Conservation (phyloP, 73 alveolate species). For the Uronychia setigera region DNA sequence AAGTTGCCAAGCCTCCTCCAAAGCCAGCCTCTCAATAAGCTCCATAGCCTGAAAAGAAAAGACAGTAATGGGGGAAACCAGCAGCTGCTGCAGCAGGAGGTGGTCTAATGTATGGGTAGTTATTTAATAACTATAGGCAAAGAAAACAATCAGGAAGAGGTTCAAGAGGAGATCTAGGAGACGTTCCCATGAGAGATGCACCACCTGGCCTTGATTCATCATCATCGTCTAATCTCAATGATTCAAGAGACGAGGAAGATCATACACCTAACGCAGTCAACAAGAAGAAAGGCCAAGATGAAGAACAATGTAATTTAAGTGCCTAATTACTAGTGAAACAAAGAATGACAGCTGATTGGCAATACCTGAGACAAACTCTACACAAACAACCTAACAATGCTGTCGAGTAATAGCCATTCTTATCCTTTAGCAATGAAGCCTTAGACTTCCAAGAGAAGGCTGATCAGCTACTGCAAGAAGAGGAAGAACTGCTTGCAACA, state of each 20-base stretch:
- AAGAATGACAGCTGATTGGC: background rate
- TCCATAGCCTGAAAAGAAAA: background rate
- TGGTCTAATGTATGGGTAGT: background rate
- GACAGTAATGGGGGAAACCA: background rate
- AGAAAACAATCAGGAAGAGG: background rate
- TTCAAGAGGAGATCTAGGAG: background rate
- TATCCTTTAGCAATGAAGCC: background rate
- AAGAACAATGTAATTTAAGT: background rate
- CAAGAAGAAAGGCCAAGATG: background rate
- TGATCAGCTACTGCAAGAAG: conserved; percentile 58
- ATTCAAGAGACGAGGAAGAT: background rate
- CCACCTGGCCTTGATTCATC: background rate
- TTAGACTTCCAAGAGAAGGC: conserved; percentile 69
- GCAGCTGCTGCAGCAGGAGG: too few species aligned
- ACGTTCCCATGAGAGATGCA: background rate
- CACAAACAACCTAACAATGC: conserved; percentile 1
- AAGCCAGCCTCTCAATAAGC: background rate
- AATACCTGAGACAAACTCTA: background rate
- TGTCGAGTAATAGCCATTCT: background rate
- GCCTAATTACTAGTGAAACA: background rate
- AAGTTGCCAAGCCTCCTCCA: background rate
- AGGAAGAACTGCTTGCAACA: conserved; percentile 67
- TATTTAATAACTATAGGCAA: background rate
- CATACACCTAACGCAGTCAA: background rate
- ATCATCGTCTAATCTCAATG: background rate